Conservation (phyloP, 495 filamentous ascomycete genomes). For the Tetracladium marchalianum region DNA sequence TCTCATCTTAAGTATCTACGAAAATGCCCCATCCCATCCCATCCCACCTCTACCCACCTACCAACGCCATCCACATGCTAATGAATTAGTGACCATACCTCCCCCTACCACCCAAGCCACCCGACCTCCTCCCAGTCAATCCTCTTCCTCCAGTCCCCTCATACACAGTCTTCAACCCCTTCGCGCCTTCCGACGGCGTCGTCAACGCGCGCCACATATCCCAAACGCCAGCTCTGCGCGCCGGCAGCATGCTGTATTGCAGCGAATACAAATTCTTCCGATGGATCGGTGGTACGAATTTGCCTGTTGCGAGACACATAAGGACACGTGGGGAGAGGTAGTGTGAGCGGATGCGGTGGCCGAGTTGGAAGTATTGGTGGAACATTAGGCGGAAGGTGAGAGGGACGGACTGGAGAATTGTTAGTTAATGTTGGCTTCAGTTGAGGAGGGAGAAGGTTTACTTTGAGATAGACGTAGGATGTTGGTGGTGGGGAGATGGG, state of each 20-base stretch:
- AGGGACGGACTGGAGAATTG: constrained; percentile 59
- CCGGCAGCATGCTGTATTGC: constrained; percentile 96
- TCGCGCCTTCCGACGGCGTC: constrained; percentile 8
- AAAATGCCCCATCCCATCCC: constrained; percentile 7
- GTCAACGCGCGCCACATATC: constrained; percentile 81
- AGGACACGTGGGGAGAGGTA: constrained; percentile 85
- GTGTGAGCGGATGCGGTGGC: constrained; percentile 84
- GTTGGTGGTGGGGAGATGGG: constrained; percentile 31
- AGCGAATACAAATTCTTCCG: constrained; percentile 90
- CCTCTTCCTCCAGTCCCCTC: constrained; percentile 1
- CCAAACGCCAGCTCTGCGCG: constrained; percentile 61
- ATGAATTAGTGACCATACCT: background rate
- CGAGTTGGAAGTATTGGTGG: constrained; percentile 92
- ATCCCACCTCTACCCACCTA: background rate
- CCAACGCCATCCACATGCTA: too few relatives aligned
- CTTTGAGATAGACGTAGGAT: constrained; percentile 76
- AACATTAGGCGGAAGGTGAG: constrained; percentile 89
- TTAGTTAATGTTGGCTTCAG: background rate
- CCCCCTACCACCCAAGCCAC: constrained; percentile 10
- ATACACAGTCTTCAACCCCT: constrained; percentile 2
- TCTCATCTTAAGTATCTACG: background rate
- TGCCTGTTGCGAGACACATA: constrained; percentile 77
- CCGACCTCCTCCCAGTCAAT: background rate
- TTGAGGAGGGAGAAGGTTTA: constrained; percentile 21
- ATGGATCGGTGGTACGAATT: constrained; percentile 85